A percentile compares a stretch with the other conserved stretches of the same genome.
Conservation (phyloP, 177 flowering plant genomes). For the Vitis hybrid region DNA sequence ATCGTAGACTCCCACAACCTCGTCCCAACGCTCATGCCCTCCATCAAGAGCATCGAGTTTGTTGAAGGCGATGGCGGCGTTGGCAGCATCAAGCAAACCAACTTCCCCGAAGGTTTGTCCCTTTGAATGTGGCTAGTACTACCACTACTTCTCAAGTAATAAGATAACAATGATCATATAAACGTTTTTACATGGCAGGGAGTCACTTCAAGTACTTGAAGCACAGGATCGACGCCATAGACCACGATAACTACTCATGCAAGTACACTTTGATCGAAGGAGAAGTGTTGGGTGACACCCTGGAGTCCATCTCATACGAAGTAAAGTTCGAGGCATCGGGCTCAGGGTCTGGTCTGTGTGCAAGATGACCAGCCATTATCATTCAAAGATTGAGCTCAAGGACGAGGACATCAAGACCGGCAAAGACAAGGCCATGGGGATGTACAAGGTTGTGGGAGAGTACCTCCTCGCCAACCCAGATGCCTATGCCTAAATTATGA, state of each 20-base stretch:
- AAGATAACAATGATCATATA: no score
- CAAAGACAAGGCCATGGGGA: conserved; percentile 7
- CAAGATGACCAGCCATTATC: conserved; percentile 2
- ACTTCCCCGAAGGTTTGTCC: conserved; percentile 16
- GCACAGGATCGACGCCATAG: conserved; percentile 15
- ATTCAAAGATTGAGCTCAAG: conserved; percentile 16
- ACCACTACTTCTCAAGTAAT: background rate
- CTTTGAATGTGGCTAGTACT: background rate
- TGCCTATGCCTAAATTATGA: background rate
- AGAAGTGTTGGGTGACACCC: conserved; percentile 3
- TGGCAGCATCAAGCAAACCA: conserved; percentile 21
- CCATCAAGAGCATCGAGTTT: conserved; percentile 18
- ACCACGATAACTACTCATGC: conserved; percentile 5
- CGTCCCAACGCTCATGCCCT: conserved; percentile 21
- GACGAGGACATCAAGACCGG: conserved; percentile 8
- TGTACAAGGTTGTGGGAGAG: conserved; percentile 11
- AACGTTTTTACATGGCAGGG: conserved; percentile 1
- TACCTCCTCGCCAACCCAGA: conserved; percentile 12
- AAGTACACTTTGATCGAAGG: conserved; percentile 20
- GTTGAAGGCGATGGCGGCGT: conserved; percentile 22
- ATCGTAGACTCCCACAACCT: conserved; percentile 18
- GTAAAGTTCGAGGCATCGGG: conserved; percentile 11
- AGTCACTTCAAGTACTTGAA: conserved; percentile 8
- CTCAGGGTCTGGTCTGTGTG: conserved; percentile 6
- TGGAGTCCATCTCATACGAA: conserved; percentile 15